Percentiles rank a stretch among this genome's conserved stretches.
Evolutionary conservation across 2,329 filamentous ascomycete genomes (phyloP).

Genomic region (Aspergillus fructus): DNA sequence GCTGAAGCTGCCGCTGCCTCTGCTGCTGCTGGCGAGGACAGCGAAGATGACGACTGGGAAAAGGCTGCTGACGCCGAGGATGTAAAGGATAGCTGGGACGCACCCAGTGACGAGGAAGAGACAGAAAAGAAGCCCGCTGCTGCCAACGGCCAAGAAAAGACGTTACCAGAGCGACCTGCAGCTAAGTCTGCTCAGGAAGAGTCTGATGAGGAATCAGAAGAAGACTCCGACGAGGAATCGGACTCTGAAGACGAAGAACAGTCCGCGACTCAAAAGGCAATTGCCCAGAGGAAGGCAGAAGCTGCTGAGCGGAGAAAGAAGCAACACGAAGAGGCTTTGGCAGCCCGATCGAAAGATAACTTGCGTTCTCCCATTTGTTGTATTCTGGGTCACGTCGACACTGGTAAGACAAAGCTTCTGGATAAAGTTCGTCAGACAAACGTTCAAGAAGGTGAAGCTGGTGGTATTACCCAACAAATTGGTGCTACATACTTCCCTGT

Average conservation of each 20-base stretch:
- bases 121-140: slow-evolving; percentile 33
- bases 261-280: slow-evolving; percentile 70
- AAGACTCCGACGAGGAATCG: slow-evolving; percentile 52
- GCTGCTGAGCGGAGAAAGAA: slow-evolving; percentile 85
- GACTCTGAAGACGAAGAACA: slow-evolving; percentile 73
- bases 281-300: slow-evolving; percentile 79
- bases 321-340: slow-evolving; percentile 86
- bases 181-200: slow-evolving; percentile 26
- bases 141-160: slow-evolving; percentile 12
- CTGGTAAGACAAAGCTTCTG: slow-evolving; percentile 97
- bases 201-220: slow-evolving; percentile 44
- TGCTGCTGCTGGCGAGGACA: slow-evolving; percentile 53
- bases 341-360: slow-evolving; percentile 88
- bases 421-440: slow-evolving; percentile 99
- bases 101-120: slow-evolving; percentile 60
- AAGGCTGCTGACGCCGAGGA: slow-evolving; percentile 72
- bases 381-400: slow-evolving; percentile 99
- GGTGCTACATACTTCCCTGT: slow-evolving; percentile 99
- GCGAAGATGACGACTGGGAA: slow-evolving; percentile 78
- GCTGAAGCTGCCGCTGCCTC: slow-evolving; percentile 67
- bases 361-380: slow-evolving; percentile 97
- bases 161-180: slow-evolving; percentile 20
- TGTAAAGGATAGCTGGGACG: slow-evolving; percentile 95
- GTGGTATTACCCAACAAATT: slow-evolving; percentile 99
- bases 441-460: slow-evolving; percentile 97